phyloP scores from a whole-genome alignment of 352 stramenopile genomes.

The Pythium oligandrum region DNA sequence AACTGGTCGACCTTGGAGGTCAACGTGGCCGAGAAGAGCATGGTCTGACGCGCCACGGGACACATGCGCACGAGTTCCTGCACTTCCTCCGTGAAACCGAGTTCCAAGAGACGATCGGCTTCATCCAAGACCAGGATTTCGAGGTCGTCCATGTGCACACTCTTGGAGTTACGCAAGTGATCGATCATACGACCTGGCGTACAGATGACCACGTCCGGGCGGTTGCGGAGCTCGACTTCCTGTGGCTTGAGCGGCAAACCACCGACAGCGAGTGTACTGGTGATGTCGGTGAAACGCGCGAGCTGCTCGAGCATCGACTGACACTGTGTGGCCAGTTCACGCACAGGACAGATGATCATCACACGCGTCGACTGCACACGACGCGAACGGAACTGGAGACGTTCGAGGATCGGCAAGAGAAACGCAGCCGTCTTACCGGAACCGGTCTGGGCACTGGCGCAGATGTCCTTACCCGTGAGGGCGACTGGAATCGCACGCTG shows the following conservation, averaged over 20 bases:
- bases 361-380: slow-evolving; percentile 88
- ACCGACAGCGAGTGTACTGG: slow-evolving; percentile 90
- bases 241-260: slow-evolving; percentile 89
- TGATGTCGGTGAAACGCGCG: slow-evolving; percentile 95
- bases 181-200: slow-evolving; percentile 98
- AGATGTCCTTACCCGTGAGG: slow-evolving; percentile 96
- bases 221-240: slow-evolving; percentile 93
- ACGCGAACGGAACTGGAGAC: slow-evolving; percentile 92
- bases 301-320: slow-evolving; percentile 95
- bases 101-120: slow-evolving; percentile 95
- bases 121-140: slow-evolving; percentile 96
- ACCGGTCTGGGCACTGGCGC: slow-evolving; percentile 94
- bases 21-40: slow-evolving; percentile 99
- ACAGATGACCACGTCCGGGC: slow-evolving; percentile 97
- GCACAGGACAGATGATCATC: slow-evolving; percentile 97
- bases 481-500: slow-evolving; percentile 92
- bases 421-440: slow-evolving; percentile 99
- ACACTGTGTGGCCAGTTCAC: slow-evolving; percentile 96
- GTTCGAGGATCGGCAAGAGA: slow-evolving; percentile 95
- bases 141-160: slow-evolving; percentile 96
- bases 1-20: slow-evolving; percentile 97
- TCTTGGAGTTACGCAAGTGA: slow-evolving; percentile 96
- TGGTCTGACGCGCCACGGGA: slow-evolving; percentile 93
- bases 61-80: slow-evolving; percentile 95
- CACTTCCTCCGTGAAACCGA: slow-evolving; percentile 98